Evolutionary conservation across 768 basidiomycete genomes (phyloP), one percentile per base, ranked within the genome.

Genomic region (Lentinula edodes): DNA sequence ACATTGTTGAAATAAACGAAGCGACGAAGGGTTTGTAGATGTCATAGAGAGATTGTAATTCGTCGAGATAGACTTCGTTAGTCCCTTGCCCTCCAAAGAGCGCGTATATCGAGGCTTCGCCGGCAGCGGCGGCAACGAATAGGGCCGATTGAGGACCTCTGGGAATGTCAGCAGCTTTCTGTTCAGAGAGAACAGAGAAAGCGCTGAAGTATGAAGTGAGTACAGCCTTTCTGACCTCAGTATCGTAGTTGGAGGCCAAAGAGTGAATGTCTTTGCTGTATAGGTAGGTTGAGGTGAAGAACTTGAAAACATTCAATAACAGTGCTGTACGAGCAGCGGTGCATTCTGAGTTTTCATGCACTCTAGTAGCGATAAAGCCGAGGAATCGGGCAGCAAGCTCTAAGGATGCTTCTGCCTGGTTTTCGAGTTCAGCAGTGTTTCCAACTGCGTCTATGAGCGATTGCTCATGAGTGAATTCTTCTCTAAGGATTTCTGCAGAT

Each of bases 11-110:
- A 64, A 97, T 74, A 79, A 94, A 88, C 16, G 88, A 73, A 15
- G 81, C 77, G 65, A 98, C 87, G 70, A 93, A 96, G 10, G 95
- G 89, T 64, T 80, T 85, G 81, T 99, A 98, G 63, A 85, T 90
- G 75, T 97, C 90, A 75, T 91, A 95, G 56, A 98, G 87, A 54
- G 80, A 77, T 76, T 96, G 91, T 18, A 99, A 83, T 73, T 98
- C 97, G 72, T 96, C 92, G 72, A 98, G 94, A 78, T 98, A 99
- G 62, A 96, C 91, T 71, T 98, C 97, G 74, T 98, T 98, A 62
- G 90, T 93, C 61, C 97, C 97, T 75, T 99, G 97, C 13, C 97
- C 97, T 56, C 96, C 96, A 71, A 99, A 99, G 43, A 99, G 79
- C 56, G 93, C 96, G 75, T 90, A 98, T 67, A 98, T 77, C 52